Evolutionary conservation across 768 basidiomycete species (phyloP), one percentile per base, ranked within the genome.

Genomic region (Boletus tylopilopsis): DNA sequence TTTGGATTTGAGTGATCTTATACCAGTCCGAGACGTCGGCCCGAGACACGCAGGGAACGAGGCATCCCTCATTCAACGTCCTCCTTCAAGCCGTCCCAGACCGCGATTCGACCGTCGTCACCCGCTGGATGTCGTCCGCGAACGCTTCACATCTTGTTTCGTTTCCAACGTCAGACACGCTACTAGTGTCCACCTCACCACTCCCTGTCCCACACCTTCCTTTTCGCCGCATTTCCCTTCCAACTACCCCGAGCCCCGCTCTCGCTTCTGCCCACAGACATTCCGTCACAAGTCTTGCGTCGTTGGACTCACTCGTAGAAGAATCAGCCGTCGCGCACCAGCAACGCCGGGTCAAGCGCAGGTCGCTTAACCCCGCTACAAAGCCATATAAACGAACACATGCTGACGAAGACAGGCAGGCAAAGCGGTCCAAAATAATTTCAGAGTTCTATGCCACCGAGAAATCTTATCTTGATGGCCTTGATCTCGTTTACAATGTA

Each of bases 401-500:
- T 12, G 57, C 70, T 2, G 74, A 82, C 58, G 76, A 80, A 42
- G 73, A 75, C 40, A 70, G 68, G 41, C 73, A 77, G 38, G 68
- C 68, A 34, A 92, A 85, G 63, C 72, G 85, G 42, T 68, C 76
- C 38, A 88, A 81, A 65, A 76, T 93, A 32, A 74, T 91, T n/a
- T 74, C 80, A 37, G 91, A 94, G 63, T 85, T 94, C 55, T 83
- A 81, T 56, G 81, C 86, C 48, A 92, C 90, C 0, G 91, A 94
- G 69, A 80, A 76, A 58, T 78, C 82, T 0, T 94, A 94, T 57
- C 78, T 92, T 27, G 80, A 84, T 57, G 91, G 90, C 9, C 75
- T 94, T 35, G 88, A 92, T 53, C 73, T 93, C 42, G 80, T 94
- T 43, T 87, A 93, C 69, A 79, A 82, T 53, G 90, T 90, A 52